A percentile compares a stretch with the other conserved stretches of the same genome.
These are phyloP conservation scores for Phytophthora idaei DNA, from an alignment of 352 stramenopile species.

Conservation along the genomic window DNA sequence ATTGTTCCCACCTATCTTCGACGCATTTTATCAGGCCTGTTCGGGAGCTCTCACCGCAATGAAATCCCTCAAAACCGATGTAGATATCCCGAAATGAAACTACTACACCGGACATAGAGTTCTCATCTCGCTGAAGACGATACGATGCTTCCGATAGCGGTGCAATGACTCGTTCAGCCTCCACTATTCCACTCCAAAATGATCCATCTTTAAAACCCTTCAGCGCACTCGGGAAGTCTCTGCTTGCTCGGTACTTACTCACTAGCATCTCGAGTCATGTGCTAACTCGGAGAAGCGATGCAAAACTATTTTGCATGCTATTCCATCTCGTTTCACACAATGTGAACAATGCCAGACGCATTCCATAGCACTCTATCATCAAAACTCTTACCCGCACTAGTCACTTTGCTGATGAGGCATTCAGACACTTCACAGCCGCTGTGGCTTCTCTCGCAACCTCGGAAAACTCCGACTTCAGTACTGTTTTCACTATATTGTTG, in stretches of 20 bases:
- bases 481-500: too few relatives aligned
- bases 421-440: too few relatives aligned
- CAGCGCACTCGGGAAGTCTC: background rate
- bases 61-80: background rate
- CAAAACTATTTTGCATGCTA: background rate
- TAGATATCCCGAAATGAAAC: background rate
- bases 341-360: background rate
- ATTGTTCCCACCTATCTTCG: background rate
- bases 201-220: background rate
- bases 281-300: background rate
- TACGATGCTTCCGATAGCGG: background rate
- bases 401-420: too few relatives aligned
- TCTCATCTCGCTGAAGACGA: background rate
- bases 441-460: too few relatives aligned
- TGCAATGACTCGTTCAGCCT: background rate
- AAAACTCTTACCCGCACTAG: background rate
- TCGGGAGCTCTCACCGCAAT: background rate
- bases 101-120: background rate
- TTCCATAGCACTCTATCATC: background rate
- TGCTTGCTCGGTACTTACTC: background rate
- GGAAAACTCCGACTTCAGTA: too few relatives aligned
- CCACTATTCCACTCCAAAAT: background rate
- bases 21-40: background rate
- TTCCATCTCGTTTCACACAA: background rate
- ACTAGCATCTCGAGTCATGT: background rate